phyloP scores from a whole-genome alignment of 768 basidiomycete genomes.

The Amyloporia xantha region DNA sequence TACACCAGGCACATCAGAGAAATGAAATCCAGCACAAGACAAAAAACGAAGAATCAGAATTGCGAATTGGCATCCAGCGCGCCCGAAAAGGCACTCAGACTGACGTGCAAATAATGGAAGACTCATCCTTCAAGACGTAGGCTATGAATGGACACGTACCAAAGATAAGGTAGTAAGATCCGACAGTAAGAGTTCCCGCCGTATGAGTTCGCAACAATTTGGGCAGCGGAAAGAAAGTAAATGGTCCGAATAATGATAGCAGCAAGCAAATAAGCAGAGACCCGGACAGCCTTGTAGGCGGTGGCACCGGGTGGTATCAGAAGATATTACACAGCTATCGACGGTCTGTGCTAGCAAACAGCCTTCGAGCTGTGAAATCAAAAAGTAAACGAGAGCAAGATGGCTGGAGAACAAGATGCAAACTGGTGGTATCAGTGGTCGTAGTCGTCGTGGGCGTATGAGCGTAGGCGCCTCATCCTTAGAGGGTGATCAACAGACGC shows the following conservation, averaged over 20 bases:
- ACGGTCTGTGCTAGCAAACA: no score
- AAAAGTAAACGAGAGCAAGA: background rate
- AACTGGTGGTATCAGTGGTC: no score
- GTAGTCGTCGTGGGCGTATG: no score
- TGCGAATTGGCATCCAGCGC: conserved; percentile 12
- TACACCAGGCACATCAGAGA: background rate
- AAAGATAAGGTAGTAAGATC: background rate
- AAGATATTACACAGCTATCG: no score
- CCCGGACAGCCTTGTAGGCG: background rate
- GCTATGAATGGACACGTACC: background rate
- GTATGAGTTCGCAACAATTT: background rate
- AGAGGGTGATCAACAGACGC: no score
- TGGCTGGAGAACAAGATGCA: no score
- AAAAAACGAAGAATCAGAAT: conserved; percentile 6
- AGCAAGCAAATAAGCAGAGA: background rate
- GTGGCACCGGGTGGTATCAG: background rate
- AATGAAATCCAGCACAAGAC: background rate
- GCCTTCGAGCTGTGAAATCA: no score
- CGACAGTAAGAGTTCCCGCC: background rate
- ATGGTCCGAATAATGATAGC: conserved; percentile 5
- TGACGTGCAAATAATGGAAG: conserved; percentile 38
- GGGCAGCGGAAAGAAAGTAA: background rate
- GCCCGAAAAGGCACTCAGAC: conserved; percentile 28
- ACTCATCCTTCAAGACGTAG: conserved; percentile 7
- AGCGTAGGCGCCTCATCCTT: no score